Evolutionary conservation across 306 rosid species (phyloP), one percentile per base, ranked within the genome.

Genomic region (Mimosa pudica): DNA sequence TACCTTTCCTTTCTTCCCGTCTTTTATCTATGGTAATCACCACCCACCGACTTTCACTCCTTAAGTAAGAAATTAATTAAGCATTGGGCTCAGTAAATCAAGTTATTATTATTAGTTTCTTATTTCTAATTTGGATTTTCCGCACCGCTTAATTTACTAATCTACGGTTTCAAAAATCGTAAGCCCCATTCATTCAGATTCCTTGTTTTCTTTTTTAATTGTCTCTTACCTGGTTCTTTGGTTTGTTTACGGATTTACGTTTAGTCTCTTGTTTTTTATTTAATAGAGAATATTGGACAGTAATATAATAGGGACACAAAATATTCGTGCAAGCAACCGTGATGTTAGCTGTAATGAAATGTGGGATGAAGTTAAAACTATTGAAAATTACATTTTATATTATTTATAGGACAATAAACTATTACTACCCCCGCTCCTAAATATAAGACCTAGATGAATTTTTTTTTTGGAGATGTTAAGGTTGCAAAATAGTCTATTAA

Each of bases 11-110:
- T 69, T 67, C 30, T 69, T 48, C 65, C 74, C 47, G 41, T 5
- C 4, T 7, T 18, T 20, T 18, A 10, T 18, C 4, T 38, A 38
- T 38, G 62, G 8, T 17, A 55, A 77, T 32, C 24, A 17, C 66
- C 48, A 38, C 52, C 75, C 24, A 17, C 66, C 48, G 45, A 60
- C 75, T 8, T 36, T 55, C 75, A 10, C 67, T 57, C 44, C 65
- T 17, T 9, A 77, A 71, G 44, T 44, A 35, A 24, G 1, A 24
- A 24, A 24, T 24, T 24, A 24, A 24, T 24, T 24, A 24, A 24
- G 5, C 4, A 47, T 18, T 1, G 14, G 30, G 18, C 10, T 46
- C 9, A 6, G n/a, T 8, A 54, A 35, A 17, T 61, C 38, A 55
- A 55, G 17, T 48, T 11, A 49, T 12, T 11, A 7, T 17, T 13